A percentile compares a stretch with the other conserved stretches of the same genome.
Evolutionary conservation across 495 filamentous ascomycete genomes (phyloP).

Genomic region (Staphylotrichum longicolle): DNA sequence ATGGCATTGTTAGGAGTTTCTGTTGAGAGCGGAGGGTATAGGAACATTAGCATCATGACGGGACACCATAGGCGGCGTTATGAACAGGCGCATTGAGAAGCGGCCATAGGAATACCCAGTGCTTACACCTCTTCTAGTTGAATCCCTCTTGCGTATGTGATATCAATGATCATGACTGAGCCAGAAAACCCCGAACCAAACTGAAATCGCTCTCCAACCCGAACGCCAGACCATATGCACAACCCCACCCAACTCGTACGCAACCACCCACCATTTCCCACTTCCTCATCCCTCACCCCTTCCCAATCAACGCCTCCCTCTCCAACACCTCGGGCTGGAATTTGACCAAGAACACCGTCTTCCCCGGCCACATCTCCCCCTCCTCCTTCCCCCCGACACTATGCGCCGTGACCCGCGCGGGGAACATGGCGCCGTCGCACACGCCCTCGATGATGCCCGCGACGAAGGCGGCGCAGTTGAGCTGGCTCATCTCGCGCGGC

Average conservation of each 20-base stretch:
- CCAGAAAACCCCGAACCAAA: neutral
- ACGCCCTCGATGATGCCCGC: conserved; percentile 95
- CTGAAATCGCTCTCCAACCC: neutral
- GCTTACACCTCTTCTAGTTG: neutral
- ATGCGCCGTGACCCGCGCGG: conserved; percentile 87
- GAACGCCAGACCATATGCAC: conserved; percentile 32
- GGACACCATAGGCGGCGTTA: no score
- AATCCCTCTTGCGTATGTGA: neutral
- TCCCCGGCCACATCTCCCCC: conserved; percentile 87
- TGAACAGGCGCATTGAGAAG: conserved; percentile 1
- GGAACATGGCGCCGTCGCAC: conserved; percentile 87
- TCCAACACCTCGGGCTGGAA: conserved; percentile 88
- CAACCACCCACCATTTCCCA: neutral
- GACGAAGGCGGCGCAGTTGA: conserved; percentile 95
- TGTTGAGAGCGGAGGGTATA: neutral
- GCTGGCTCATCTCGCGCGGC: conserved; percentile 88
- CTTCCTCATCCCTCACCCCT: conserved; percentile 29
- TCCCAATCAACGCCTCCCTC: conserved; percentile 67
- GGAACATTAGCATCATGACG: neutral
- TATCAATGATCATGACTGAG: conserved; percentile 1
- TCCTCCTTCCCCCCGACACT: conserved; percentile 69
- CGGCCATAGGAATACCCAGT: conserved; percentile 4
- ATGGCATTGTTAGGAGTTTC: conserved; percentile 17
- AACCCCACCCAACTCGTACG: neutral
- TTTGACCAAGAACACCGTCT: conserved; percentile 91